These are phyloP conservation scores for Clarireedia homoeocarpa DNA, from an alignment of 2,329 filamentous ascomycete genomes.

Conservation along the genomic window DNA sequence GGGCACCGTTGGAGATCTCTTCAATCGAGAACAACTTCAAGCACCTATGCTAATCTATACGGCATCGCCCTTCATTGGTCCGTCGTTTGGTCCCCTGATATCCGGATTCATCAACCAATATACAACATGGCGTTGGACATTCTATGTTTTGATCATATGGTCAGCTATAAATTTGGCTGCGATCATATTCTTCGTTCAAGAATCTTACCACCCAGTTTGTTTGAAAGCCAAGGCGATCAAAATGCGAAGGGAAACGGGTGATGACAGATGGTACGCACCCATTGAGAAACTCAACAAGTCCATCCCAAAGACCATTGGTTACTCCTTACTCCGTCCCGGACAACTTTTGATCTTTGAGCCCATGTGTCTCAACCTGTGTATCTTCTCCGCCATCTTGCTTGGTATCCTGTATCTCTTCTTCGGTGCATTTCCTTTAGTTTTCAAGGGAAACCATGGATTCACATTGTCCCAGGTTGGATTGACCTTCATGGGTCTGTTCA, in stretches of 20 bases:
- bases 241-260: conserved; percentile 67
- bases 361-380: conserved; percentile 76
- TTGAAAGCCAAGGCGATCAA: conserved; percentile 63
- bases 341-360: conserved; percentile 74
- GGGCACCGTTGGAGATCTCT: conserved; percentile 78
- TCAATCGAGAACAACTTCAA: conserved; percentile 59
- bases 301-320: conserved; percentile 50
- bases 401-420: conserved; percentile 89
- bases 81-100: conserved; percentile 50
- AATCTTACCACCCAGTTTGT: conserved; percentile 77
- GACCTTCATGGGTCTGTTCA: conserved; percentile 63
- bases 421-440: conserved; percentile 78
- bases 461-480: conserved; percentile 73
- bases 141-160: conserved; percentile 83
- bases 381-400: conserved; percentile 77
- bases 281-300: conserved; percentile 67
- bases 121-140: conserved; percentile 70
- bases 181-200: conserved; percentile 69
- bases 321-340: conserved; percentile 54
- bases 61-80: conserved; percentile 55
- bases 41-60: conserved; percentile 80
- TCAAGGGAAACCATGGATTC: conserved; percentile 66
- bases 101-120: conserved; percentile 80
- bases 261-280: conserved; percentile 66
- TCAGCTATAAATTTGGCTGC: conserved; percentile 52